Evolutionary conservation across 2,329 filamentous ascomycete species (phyloP).

Genomic region (Fusarium graminum): DNA sequence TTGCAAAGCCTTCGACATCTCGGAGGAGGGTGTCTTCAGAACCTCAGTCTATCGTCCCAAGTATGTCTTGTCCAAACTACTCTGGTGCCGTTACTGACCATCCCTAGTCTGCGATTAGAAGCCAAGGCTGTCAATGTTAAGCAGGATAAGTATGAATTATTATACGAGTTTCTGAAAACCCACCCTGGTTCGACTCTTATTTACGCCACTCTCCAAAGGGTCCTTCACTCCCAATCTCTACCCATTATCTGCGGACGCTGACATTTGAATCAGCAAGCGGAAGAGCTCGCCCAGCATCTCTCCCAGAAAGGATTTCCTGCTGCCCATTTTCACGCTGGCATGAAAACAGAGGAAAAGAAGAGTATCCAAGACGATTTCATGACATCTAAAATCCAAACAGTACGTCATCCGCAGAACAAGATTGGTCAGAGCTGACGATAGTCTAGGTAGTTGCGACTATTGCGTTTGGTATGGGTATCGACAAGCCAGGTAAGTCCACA

Average conservation of each 20-base stretch:
- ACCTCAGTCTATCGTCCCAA: conserved; percentile 72
- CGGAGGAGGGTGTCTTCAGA: conserved; percentile 63
- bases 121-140: conserved; percentile 59
- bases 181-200: conserved; percentile 70
- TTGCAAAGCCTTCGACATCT: conserved; percentile 65
- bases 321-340: conserved; percentile 64
- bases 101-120: conserved; percentile 62
- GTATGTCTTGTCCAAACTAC: conserved; percentile 26
- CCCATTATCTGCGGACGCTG: conserved; percentile 1
- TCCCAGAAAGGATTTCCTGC: conserved; percentile 56
- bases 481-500: conserved; percentile 57
- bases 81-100: not conserved
- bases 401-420: conserved; percentile 1
- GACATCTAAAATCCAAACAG: conserved; percentile 56
- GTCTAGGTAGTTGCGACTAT: conserved; percentile 61
- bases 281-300: conserved; percentile 57
- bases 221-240: conserved; percentile 2
- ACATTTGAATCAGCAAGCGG: conserved; percentile 56
- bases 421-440: not conserved
- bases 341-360: conserved; percentile 60
- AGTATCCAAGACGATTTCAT: conserved; percentile 66
- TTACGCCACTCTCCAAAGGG: conserved; percentile 70
- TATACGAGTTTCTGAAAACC: conserved; percentile 62
- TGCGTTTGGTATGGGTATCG: conserved; percentile 72
- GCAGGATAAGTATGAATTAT: conserved; percentile 59